phyloP scores from a whole-genome alignment of 2,329 filamentous ascomycete species.

The Aspergillus sp. region DNA sequence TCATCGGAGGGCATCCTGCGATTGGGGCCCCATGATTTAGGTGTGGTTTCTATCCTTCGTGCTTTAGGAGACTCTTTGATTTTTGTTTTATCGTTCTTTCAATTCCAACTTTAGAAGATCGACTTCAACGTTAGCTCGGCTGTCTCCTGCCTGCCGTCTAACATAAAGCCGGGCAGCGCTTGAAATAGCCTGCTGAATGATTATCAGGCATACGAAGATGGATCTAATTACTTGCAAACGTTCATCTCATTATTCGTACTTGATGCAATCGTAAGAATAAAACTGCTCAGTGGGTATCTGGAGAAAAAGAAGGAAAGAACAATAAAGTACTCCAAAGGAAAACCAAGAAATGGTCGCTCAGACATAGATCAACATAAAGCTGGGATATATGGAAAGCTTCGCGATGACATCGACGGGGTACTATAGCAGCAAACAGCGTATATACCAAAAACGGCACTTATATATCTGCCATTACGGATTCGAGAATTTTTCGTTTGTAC shows the following conservation, averaged over 20 bases:
- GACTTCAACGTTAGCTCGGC: too few relatives aligned
- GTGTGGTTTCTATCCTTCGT: too few relatives aligned
- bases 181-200: too few relatives aligned
- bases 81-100: too few relatives aligned
- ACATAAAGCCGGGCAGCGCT: too few relatives aligned
- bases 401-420: neutral
- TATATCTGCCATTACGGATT: slow-evolving; percentile 45
- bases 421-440: slow-evolving; percentile 5
- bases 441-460: slow-evolving; percentile 15
- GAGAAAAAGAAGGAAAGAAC: slow-evolving; percentile 2
- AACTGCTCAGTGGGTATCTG: slow-evolving; percentile 23
- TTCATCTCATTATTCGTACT: slow-evolving; percentile 4
- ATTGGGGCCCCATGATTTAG: too few relatives aligned
- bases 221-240: neutral
- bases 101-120: too few relatives aligned
- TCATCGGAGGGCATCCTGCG: too few relatives aligned
- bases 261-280: slow-evolving; percentile 3
- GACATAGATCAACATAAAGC: neutral
- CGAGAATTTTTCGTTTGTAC: slow-evolving; percentile 44
- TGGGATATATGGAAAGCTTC: neutral
- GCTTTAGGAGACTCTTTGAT: too few relatives aligned
- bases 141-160: too few relatives aligned
- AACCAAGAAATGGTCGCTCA: neutral
- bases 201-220: too few relatives aligned
- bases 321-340: slow-evolving; percentile 2